Percentiles rank a stretch among this genome's conserved stretches.
These are phyloP conservation scores for Dalbergia cultrata DNA, from an alignment of 306 rosid genomes.

Conservation along the genomic window DNA sequence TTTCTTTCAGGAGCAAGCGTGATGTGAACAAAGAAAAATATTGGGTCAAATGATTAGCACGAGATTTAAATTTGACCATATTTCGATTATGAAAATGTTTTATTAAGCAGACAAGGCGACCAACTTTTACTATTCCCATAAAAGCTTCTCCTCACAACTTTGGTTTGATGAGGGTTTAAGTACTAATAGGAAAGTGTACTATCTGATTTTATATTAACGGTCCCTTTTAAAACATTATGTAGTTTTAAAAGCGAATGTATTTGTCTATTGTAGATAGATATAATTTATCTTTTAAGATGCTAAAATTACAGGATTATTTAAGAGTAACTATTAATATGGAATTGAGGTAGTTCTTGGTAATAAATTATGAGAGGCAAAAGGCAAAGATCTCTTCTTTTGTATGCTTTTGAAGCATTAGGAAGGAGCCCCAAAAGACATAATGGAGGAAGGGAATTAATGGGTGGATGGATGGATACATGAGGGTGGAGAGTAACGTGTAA, in stretches of 20 bases:
- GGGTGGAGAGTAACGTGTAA: not conserved
- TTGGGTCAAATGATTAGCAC: conserved; percentile 49
- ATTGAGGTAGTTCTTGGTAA: too few species aligned
- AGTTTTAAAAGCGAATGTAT: too few species aligned
- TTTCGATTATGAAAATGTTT: conserved; percentile 44
- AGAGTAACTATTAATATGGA: too few species aligned
- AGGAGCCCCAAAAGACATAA: not conserved
- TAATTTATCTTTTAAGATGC: too few species aligned
- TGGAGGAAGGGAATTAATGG: not conserved
- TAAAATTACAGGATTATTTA: too few species aligned
- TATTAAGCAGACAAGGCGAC: conserved; percentile 71
- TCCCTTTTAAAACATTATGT: too few species aligned
- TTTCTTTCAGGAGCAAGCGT: conserved; percentile 34
- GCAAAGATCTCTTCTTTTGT: conserved; percentile 35
- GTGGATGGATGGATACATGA: not conserved
- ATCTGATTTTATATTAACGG: too few species aligned
- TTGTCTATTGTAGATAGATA: too few species aligned
- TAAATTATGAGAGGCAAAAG: conserved; percentile 27
- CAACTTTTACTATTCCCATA: conserved; percentile 63
- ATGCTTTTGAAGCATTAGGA: conserved; percentile 45
- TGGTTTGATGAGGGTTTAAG: not conserved
- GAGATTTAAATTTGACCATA: conserved; percentile 61
- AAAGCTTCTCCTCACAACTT: conserved; percentile 47
- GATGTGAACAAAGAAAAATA: conserved; percentile 29
- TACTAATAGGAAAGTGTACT: too few species aligned